Conservation (phyloP, 306 rosid species). For the Canavalia ensiformis region DNA sequence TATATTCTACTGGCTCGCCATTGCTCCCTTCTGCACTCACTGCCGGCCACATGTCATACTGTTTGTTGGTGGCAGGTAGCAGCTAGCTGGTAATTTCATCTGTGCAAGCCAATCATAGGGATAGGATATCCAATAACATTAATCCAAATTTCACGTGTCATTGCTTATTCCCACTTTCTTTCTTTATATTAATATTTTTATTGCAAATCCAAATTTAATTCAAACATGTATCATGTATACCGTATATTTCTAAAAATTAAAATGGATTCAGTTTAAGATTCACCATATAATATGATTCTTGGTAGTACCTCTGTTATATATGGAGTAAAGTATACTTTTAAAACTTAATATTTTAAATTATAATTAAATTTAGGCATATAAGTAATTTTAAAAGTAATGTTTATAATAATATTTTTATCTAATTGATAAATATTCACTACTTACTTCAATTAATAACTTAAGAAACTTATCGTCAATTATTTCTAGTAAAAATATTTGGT, state of each 20-base stretch:
- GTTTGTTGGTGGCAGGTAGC: constrained; percentile 38
- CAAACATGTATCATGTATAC: too few relatives aligned
- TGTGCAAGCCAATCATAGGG: background rate
- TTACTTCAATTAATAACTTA: too few relatives aligned
- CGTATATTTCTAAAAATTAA: background rate
- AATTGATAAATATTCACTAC: background rate
- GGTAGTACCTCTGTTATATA: background rate
- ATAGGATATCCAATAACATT: background rate
- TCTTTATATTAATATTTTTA: background rate
- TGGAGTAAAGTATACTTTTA: background rate
- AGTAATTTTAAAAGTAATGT: too few relatives aligned
- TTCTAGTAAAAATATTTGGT: background rate
- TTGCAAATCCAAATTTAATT: background rate
- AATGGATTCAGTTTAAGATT: background rate
- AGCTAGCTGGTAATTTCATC: constrained; percentile 12
- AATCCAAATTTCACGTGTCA: background rate
- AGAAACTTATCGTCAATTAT: background rate
- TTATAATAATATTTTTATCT: too few relatives aligned
- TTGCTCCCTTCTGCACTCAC: constrained; percentile 41
- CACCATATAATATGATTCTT: background rate
- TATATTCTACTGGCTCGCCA: constrained; percentile 8
- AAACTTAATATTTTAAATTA: background rate
- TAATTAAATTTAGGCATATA: background rate
- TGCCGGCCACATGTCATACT: constrained; percentile 38
- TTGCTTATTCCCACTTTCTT: background rate